Conservation (phyloP, 2,329 filamentous ascomycete species). For the Celoporthe dispersa region DNA sequence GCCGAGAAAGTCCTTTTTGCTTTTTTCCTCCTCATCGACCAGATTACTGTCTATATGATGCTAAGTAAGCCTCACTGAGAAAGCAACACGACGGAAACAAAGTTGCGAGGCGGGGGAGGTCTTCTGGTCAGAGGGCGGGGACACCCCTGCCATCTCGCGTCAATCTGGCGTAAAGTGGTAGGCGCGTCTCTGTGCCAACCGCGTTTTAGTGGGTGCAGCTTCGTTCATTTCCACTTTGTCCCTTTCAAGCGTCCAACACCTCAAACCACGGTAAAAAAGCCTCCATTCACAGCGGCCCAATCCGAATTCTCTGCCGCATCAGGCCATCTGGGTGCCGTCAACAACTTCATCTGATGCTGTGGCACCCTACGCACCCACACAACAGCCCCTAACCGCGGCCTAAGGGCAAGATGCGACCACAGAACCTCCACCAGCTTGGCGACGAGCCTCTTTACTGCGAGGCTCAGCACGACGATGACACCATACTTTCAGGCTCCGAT, state of each 20-base stretch:
- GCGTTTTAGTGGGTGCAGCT: conserved; percentile 8
- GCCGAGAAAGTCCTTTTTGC: neutral
- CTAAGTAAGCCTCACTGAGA: neutral
- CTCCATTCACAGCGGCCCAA: too few species aligned
- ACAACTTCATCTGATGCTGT: conserved; percentile 2
- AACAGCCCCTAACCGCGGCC: neutral
- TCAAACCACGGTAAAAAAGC: neutral
- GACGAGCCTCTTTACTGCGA: conserved; percentile 54
- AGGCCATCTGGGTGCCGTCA: neutral
- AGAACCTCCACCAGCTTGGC: conserved; percentile 19
- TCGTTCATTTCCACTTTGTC: neutral
- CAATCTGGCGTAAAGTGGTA: conserved; percentile 18
- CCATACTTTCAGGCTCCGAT: conserved; percentile 62
- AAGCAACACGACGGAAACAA: neutral
- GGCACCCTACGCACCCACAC: neutral
- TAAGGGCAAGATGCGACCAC: conserved; percentile 22
- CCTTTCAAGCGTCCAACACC: neutral
- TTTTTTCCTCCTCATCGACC: neutral
- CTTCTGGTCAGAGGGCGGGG: neutral
- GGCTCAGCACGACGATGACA: conserved; percentile 47
- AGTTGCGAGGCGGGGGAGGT: neutral
- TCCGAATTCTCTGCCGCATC: neutral
- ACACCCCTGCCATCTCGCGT: neutral
- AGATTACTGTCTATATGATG: neutral
- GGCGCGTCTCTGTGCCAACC: conserved; percentile 19